Conservation (phyloP, 129 eudicot species). For the Centaurea solstitialis region DNA sequence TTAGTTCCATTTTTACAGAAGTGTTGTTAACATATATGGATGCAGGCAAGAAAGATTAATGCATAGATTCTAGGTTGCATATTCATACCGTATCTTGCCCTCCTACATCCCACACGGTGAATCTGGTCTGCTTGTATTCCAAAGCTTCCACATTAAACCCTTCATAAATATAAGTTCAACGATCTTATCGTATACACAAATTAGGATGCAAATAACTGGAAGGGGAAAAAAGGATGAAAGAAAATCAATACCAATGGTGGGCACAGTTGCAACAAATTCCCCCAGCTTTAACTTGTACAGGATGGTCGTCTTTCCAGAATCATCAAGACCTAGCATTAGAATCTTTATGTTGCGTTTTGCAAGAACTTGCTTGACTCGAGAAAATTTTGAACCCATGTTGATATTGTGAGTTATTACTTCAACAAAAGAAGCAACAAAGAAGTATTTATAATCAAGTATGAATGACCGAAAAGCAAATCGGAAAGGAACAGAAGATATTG, state of each 20-base stretch:
- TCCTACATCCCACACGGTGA: constrained; percentile 54
- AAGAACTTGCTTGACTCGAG: constrained; percentile 43
- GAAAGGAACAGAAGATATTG: constrained; percentile 18
- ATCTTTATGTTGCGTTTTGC: constrained; percentile 38
- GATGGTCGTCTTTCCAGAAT: constrained; percentile 53
- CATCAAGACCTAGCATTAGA: constrained; percentile 57
- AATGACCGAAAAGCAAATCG: neutral
- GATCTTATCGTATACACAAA: neutral
- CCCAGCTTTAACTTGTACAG: constrained; percentile 52
- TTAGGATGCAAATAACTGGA: neutral
- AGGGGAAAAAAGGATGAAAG: neutral
- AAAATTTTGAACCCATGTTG: constrained; percentile 39
- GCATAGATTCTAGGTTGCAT: too few species aligned
- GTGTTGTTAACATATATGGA: neutral
- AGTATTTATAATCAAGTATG: constrained; percentile 9
- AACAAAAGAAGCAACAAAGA: neutral
- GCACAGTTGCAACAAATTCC: constrained; percentile 41
- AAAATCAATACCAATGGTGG: constrained; percentile 46
- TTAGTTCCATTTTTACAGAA: neutral
- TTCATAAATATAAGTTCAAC: constrained; percentile 13
- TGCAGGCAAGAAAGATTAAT: too few species aligned
- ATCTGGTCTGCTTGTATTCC: constrained; percentile 43
- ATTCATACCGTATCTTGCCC: constrained; percentile 43
- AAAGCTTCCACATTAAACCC: constrained; percentile 53
- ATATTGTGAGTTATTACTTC: neutral